phyloP scores from a whole-genome alignment of 306 rosid species.

The Psophocarpus tetragonolobus region DNA sequence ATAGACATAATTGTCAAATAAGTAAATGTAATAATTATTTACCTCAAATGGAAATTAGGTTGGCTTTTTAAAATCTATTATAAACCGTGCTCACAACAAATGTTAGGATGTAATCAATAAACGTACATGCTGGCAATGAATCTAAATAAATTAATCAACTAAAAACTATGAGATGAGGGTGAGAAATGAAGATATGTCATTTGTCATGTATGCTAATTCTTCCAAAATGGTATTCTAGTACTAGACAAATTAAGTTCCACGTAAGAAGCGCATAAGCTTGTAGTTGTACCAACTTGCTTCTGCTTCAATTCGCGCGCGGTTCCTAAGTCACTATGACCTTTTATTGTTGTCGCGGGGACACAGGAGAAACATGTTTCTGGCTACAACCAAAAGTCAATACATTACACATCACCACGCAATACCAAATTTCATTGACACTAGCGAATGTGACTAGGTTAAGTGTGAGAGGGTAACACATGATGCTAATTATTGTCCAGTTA shows the following conservation, averaged over 20 bases:
- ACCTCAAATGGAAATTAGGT: neutral
- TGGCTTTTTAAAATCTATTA: neutral
- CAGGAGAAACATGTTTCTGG: slow-evolving; percentile 25
- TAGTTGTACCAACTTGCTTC: slow-evolving; percentile 7
- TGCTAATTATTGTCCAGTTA: slow-evolving; percentile 19
- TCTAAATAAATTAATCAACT: neutral
- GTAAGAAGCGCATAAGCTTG: neutral
- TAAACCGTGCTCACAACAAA: neutral
- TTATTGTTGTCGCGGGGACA: slow-evolving; percentile 44
- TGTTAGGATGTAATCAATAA: neutral
- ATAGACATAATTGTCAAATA: neutral
- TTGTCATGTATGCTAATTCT: neutral
- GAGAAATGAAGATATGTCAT: neutral
- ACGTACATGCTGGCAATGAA: neutral
- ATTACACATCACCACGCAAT: slow-evolving; percentile 12
- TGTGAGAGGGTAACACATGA: neutral
- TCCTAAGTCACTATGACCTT: neutral
- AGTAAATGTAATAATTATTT: neutral
- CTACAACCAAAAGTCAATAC: slow-evolving; percentile 37
- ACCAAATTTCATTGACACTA: neutral
- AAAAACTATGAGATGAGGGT: neutral
- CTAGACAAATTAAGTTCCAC: slow-evolving; percentile 1
- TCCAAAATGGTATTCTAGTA: neutral
- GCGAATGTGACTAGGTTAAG: slow-evolving; percentile 11
- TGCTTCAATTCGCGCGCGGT: slow-evolving; percentile 43